phyloP scores from a whole-genome alignment of 2,329 filamentous ascomycete species.

The Aspergillus unguis region DNA sequence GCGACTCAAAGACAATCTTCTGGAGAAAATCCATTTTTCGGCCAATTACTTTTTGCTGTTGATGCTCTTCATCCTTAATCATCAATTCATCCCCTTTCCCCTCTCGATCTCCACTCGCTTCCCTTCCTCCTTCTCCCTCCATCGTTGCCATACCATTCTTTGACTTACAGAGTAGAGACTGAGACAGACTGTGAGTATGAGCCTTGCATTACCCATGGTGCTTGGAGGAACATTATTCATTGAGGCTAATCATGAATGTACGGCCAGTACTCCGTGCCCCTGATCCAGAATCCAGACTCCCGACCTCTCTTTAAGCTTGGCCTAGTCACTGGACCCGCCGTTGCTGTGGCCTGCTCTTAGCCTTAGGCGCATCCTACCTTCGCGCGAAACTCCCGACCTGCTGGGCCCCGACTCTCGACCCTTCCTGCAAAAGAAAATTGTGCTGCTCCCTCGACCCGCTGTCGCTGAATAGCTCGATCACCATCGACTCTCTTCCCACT shows the following conservation, averaged over 20 bases:
- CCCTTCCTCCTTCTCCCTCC: conserved; percentile 7
- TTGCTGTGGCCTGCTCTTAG: conserved; percentile 22
- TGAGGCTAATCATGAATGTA: too few species aligned
- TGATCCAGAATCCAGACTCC: conserved; percentile 17
- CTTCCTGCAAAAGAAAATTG: conserved; percentile 28
- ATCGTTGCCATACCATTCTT: neutral
- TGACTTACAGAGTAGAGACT: too few species aligned
- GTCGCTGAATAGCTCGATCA: conserved; percentile 25
- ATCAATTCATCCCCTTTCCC: conserved; percentile 18
- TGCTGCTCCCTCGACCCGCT: conserved; percentile 24
- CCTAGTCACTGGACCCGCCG: conserved; percentile 28
- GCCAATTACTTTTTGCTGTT: conserved; percentile 1
- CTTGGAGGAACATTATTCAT: too few species aligned
- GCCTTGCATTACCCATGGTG: too few species aligned
- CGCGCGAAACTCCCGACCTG: conserved; percentile 25
- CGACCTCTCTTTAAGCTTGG: conserved; percentile 27
- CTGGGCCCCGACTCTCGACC: conserved; percentile 28
- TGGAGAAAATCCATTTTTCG: neutral
- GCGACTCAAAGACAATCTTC: neutral
- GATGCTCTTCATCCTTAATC: conserved; percentile 14
- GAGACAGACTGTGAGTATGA: too few species aligned
- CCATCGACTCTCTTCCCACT: conserved; percentile 12
- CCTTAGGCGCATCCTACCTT: conserved; percentile 23
- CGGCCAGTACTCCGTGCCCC: neutral
- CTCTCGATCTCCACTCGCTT: conserved; percentile 13